Evolutionary conservation across 2,329 filamentous ascomycete species (phyloP), one percentile per base, ranked within the genome.

Genomic region (Tolypocladium cylindrosporum): DNA sequence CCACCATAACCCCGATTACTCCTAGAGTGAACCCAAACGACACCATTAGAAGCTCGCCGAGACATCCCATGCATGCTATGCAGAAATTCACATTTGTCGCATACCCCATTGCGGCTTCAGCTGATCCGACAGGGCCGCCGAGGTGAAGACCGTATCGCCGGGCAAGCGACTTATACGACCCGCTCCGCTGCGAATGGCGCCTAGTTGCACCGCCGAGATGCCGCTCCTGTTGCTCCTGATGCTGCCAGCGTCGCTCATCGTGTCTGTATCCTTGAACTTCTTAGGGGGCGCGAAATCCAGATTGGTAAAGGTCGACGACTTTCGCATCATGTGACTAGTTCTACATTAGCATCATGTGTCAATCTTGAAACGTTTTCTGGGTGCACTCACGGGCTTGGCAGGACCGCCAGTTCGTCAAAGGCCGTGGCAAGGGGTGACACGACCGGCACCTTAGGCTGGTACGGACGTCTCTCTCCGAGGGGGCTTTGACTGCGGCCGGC

Each of bases 91-190:
- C 11, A 48, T 54, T 56, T 71, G 67, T 58, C 80, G 79, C 74
- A 85, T 79, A 62, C 69, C 73, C 83, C 83, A 86, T 56, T 75
- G 72, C 50, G 83, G 84, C 73, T 85, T 86, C 61, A 87, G 75
- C 64, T 77, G 76, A 62, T 84, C 73, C 58, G 76, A 73, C 70
- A 93, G 72, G 58, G 90, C 84, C 40, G 88, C 83, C 66, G 80
- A 81, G 4, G 90, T 91, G 63, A 91, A 92, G 59, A 96, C 90
- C 50, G 87, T 83, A 64, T 92, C 90, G 59, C 85, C 86, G 0
- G 92, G 91, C 60, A 97, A 81, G 55, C 89, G 86, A 69, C 90
- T 94, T 63, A 97, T 84, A 61, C 92, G 89, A 67, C 95, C 93
- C 52, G 91, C 91, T 63, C 92, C 92, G 58, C 77, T 82, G 63